Evolutionary conservation across 345 rosid species (phyloP), one percentile per base, ranked within the genome.

Genomic region (Reutealis trisperma): DNA sequence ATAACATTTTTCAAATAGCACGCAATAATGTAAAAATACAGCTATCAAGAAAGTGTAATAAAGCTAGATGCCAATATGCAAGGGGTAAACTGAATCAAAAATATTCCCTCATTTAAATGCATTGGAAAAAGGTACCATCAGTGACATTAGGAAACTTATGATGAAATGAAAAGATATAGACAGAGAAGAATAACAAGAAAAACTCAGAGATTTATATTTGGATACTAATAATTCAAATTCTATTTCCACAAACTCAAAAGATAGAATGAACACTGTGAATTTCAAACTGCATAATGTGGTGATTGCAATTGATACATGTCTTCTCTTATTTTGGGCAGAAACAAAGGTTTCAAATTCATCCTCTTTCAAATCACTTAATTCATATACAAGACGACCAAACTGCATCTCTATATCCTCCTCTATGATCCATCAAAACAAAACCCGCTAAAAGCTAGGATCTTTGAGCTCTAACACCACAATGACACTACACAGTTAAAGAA

Each of bases 11-110:
- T 42, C 14, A 19, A 21, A 42, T 24, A 55, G 42, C 1, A 44
- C 8, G 70, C 62, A 65, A 65, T 34, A 64, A 66, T 6, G 59
- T 15, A 4, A 12, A 24, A 66, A 52, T 8, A 11, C 30, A 49
- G 67, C 58, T 12, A 12, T 9, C 7, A 24, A 58, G 24, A 9
- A 55, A 61, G 25, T 4, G n/a, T 16, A 19, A 62, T 42, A 66
- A 79, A 70, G 71, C 68, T 66, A 32, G 52, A 73, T 32, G 18
- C 67, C 52, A 64, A 24, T 1, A 32, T 21, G 63, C 66, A 67
- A 8, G 9, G 24, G 45, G 51, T 45, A 69, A 72, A 55, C 61
- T 76, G 5, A 77, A 75, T 22, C 11, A 52, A 55, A 18, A 25
- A 4, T 57, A 57, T 49, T 69, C 37, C 25, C 44, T n/a, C 59